Evolutionary conservation across 768 basidiomycete species (phyloP).

Genomic region (Kwoniella sp.): DNA sequence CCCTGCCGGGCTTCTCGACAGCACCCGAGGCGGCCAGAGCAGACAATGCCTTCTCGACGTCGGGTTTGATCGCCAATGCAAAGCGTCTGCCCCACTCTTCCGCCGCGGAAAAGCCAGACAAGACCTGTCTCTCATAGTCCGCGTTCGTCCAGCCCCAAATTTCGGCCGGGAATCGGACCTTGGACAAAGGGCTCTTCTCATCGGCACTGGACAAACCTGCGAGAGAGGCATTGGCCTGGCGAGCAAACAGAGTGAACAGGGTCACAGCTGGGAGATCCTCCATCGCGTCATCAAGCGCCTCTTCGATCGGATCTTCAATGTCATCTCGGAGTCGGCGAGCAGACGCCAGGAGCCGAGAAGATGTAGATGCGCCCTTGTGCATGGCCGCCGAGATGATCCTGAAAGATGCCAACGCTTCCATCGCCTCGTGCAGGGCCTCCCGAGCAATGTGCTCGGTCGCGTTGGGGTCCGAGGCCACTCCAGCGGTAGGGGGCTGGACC

Average conservation of each 20-base stretch:
- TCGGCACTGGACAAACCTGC: conserved; percentile 1
- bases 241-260: conserved; percentile 37
- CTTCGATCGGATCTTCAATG: conserved; percentile 35
- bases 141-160: conserved; percentile 37
- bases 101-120: conserved; percentile 44
- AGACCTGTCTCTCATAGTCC: conserved; percentile 46
- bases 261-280: conserved; percentile 47
- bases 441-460: conserved; percentile 45
- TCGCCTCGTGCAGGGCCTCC: conserved; percentile 47
- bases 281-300: conserved; percentile 44
- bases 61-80: conserved; percentile 38
- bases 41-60: conserved; percentile 39
- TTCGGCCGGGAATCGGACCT: conserved; percentile 26
- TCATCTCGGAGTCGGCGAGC: conserved; percentile 44
- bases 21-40: conserved; percentile 12
- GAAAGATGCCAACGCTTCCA: conserved; percentile 46
- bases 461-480: conserved; percentile 24
- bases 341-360: conserved; percentile 21
- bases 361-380: conserved; percentile 16
- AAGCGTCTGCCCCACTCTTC: conserved; percentile 44
- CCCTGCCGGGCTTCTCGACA: conserved; percentile 17
- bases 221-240: conserved; percentile 33
- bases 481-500: conserved; percentile 31
- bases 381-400: conserved; percentile 37
- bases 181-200: conserved; percentile 6